Conservation (phyloP, 2,329 filamentous ascomycete genomes). For the Grosmannia clavigera region DNA sequence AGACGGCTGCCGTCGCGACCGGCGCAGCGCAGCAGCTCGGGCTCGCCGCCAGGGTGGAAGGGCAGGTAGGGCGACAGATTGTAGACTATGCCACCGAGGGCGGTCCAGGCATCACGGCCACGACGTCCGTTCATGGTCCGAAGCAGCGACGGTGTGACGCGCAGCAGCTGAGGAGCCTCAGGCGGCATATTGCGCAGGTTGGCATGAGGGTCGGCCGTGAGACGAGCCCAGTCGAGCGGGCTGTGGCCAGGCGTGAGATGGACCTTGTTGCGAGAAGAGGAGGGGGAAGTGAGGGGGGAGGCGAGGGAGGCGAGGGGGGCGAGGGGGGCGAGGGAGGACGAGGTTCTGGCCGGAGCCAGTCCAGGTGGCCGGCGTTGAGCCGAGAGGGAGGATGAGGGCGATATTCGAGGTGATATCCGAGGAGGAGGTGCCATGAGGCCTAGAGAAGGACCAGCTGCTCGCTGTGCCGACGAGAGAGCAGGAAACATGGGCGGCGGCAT, state of each 20-base stretch:
- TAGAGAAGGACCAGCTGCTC: conserved; percentile 20
- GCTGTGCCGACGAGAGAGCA: conserved; percentile 37
- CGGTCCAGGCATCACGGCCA: conserved; percentile 82
- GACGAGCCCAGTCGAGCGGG: conserved; percentile 87
- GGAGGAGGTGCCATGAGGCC: conserved; percentile 20
- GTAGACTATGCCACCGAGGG: conserved; percentile 81
- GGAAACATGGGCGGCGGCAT: conserved; percentile 32
- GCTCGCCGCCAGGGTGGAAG: conserved; percentile 80
- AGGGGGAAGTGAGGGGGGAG: neutral
- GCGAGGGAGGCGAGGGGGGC: neutral
- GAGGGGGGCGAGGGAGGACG: too few relatives aligned
- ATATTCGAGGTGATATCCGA: conserved; percentile 3
- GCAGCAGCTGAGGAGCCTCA: conserved; percentile 44
- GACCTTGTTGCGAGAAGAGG: conserved; percentile 46
- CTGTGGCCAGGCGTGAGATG: conserved; percentile 82
- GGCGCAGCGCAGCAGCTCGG: conserved; percentile 54
- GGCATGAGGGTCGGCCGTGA: conserved; percentile 47
- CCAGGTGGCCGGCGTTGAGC: conserved; percentile 6
- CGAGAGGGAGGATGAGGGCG: conserved; percentile 5
- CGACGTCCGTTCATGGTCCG: conserved; percentile 69
- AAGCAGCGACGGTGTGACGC: conserved; percentile 73
- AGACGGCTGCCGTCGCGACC: conserved; percentile 49
- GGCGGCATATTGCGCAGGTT: conserved; percentile 54
- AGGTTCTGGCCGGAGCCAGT: neutral
- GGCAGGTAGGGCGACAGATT: conserved; percentile 83